Evolutionary conservation across 768 basidiomycete genomes (phyloP), one percentile per base, ranked within the genome.

Genomic region (Lentinula boryana): DNA sequence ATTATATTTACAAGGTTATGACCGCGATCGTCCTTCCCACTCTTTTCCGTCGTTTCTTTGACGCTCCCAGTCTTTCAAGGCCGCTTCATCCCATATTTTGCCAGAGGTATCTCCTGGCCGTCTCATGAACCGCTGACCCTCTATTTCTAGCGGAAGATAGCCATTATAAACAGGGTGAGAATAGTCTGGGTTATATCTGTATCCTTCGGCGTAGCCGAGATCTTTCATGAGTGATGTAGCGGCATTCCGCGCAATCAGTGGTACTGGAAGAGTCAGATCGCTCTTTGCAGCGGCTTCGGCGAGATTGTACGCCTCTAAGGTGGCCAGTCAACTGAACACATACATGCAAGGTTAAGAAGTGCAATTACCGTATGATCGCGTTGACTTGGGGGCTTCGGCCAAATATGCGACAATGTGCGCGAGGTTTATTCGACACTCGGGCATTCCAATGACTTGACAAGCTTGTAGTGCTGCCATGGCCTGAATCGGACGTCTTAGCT

Each of bases 341-440:
- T 5, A 5, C 16, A 31, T n/a, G 8, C 21, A 18, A 46, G 4
- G 6, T 38, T 8, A 27, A 13, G n/a, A 5, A 15, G 1, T 23
- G 12, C 32, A 5, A 31, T 13, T 31, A 60, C 58, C 58, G 67
- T 94, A 95, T 3, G 87, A 72, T 21, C 92, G 83, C 0, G 89
- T 91, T 33, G 86, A 88, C 71, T 95, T 95, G 0, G 86, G 87
- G 1, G 91, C 87, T 70, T 91, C 89, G n/a, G 88, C 78, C 52
- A 95, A 82, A 70, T 92, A 91, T 31, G 85, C 80, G 15, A 93
- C 84, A 33, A 87, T 77, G 67, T 93, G 91, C 31, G 89, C 87
- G 35, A 92, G 78, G 63, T 89, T 88, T 64, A 88, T 88, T 56
- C 88, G 80, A 71, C 88, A 90, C 67, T 89, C 90, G 2, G 89